These are phyloP conservation scores for Paramyrothecium roridum DNA, from an alignment of 2,329 filamentous ascomycete species.

Conservation along the genomic window DNA sequence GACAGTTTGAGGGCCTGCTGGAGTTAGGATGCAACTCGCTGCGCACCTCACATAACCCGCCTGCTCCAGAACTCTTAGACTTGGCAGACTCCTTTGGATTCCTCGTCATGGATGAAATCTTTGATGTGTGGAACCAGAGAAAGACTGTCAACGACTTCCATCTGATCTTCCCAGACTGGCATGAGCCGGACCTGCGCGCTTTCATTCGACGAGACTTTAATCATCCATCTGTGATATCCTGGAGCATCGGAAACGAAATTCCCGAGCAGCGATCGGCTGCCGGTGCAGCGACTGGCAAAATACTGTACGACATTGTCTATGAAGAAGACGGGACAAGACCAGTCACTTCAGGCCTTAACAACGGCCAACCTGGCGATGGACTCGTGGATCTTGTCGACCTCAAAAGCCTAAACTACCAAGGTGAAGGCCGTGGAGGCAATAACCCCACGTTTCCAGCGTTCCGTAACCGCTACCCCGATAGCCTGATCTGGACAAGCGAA, in stretches of 20 bases:
- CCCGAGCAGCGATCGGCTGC: constrained; percentile 37
- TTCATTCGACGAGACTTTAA: constrained; percentile 55
- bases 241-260: constrained; percentile 55
- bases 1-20: constrained; percentile 44
- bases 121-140: constrained; percentile 43
- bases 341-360: constrained; percentile 43
- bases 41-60: constrained; percentile 51
- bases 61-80: constrained; percentile 46
- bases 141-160: constrained; percentile 49
- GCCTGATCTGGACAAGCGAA: constrained; percentile 42
- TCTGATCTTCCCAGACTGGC: constrained; percentile 49
- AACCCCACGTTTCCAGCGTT: constrained; percentile 37
- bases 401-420: constrained; percentile 53
- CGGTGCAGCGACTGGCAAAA: constrained; percentile 25
- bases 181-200: constrained; percentile 47
- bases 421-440: constrained; percentile 35
- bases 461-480: constrained; percentile 40
- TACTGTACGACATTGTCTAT: constrained; percentile 37
- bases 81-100: constrained; percentile 47
- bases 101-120: constrained; percentile 51
- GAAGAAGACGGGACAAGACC: constrained; percentile 46
- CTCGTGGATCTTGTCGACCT: constrained; percentile 42
- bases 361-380: constrained; percentile 29
- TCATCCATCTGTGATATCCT: constrained; percentile 48
- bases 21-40: constrained; percentile 49